Base-by-base conservation (phyloP, 2,329 filamentous ascomycete species). In the Orbilia ellipsospora region DNA sequence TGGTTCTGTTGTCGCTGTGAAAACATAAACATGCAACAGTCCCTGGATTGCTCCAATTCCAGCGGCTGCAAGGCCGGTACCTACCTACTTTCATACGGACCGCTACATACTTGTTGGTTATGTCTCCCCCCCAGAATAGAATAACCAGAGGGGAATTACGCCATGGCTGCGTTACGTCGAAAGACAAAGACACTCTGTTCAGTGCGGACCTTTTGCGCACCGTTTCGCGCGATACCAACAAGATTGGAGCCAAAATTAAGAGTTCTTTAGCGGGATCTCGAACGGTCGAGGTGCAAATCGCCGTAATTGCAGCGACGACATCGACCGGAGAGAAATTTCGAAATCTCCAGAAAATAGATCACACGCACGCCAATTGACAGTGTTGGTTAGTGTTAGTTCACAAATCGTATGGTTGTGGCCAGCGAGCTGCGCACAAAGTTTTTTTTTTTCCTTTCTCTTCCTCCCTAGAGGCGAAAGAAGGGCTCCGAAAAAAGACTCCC, bases 11-110 rank as follows among this genome's bases (percentile, higher is more conserved):
- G 31, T 36, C 31, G 31, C 18, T 44, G 55, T 28, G 64, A 55
- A 67, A 62, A 57, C n/a, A 52, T 13, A 52, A 52, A 52, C 50
- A 20, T 65, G 67, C 54, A 65, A 65, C 60, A 70, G 66, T 74
- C 72, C 72, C 72, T 75, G 64, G 57, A 64, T 69, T 74, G 69
- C 69, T 66, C 44, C 31, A 54, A 54, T 66, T 69, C 64, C 64
- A 69, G 64, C 64, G 59, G 72, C 52, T 75, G 63, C 68, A 45
- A 26, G 23, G 40, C 26, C 20, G 31, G 31, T 10, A 36, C 23
- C 23, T 10, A 36, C 23, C 23, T 23, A 36, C 31, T 36, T 36
- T 36, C 31, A 36, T 7, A 36, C 31, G 10, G 5, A 36, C 23
- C 31, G 31, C 31, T 36, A 10, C 31, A 36, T 36, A 36, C 31